phyloP scores from a whole-genome alignment of 2,329 filamentous ascomycete genomes.

The Daldinia sp. region DNA sequence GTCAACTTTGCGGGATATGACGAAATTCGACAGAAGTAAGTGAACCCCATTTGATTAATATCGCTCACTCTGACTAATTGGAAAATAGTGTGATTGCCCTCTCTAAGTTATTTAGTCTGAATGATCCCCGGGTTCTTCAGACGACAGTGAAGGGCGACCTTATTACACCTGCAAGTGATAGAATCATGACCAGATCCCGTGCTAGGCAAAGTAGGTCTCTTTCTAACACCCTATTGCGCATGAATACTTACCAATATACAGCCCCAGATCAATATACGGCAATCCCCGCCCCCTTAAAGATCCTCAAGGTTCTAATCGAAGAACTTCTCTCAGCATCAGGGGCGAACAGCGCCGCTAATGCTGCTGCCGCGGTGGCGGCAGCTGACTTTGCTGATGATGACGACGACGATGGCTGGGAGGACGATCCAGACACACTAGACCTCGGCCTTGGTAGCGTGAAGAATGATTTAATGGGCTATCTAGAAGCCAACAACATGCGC shows the following conservation, averaged over 20 bases:
- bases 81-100: constrained; percentile 82
- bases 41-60: constrained; percentile 33
- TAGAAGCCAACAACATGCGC: constrained; percentile 69
- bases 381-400: constrained; percentile 70
- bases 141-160: constrained; percentile 93
- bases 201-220: constrained; percentile 77
- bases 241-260: constrained; percentile 54
- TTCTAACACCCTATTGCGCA: constrained; percentile 29
- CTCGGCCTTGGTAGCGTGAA: constrained; percentile 77
- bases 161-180: constrained; percentile 80
- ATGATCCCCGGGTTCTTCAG: constrained; percentile 81
- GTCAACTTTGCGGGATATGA: constrained; percentile 98
- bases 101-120: constrained; percentile 88
- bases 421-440: constrained; percentile 81
- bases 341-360: constrained; percentile 68
- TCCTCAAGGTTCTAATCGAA: constrained; percentile 93
- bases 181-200: constrained; percentile 94
- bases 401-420: constrained; percentile 90
- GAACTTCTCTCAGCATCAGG: constrained; percentile 88
- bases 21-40: constrained; percentile 94
- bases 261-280: constrained; percentile 91
- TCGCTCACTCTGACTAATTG: constrained; percentile 49
- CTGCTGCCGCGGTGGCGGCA: constrained; percentile 71
- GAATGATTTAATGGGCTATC: constrained; percentile 83
- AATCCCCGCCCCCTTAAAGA: constrained; percentile 90